phyloP scores from a whole-genome alignment of 176 grass and related monocot genomes.

The Echinochloa phyllopogon region DNA sequence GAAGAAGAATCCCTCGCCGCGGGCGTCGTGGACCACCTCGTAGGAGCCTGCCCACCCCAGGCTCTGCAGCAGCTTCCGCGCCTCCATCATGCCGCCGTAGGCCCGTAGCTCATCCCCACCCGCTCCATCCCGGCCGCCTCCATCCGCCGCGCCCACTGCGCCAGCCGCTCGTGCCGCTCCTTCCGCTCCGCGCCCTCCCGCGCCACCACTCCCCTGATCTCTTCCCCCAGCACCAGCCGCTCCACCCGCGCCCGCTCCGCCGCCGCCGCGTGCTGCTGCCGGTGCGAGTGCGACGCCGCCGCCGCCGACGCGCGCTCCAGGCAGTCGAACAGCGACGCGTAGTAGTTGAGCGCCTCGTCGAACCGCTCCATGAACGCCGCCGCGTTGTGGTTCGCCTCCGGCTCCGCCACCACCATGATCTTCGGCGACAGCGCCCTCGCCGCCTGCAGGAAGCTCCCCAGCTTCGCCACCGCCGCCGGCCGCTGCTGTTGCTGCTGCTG shows the following conservation, averaged over 20 bases:
- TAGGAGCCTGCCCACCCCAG: slow-evolving; percentile 50
- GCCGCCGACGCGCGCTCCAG: slow-evolving; percentile 23
- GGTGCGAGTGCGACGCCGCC: neutral
- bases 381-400: slow-evolving; percentile 39
- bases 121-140: slow-evolving; percentile 47
- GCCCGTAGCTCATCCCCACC: slow-evolving; percentile 18
- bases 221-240: slow-evolving; percentile 1
- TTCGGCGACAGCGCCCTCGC: slow-evolving; percentile 32
- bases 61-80: slow-evolving; percentile 57
- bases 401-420: slow-evolving; percentile 39
- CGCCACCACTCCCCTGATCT: slow-evolving; percentile 33
- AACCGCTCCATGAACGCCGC: slow-evolving; percentile 44
- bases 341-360: slow-evolving; percentile 57
- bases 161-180: slow-evolving; percentile 53
- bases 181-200: slow-evolving; percentile 48
- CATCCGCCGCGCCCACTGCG: slow-evolving; percentile 46
- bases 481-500: neutral
- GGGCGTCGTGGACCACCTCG: slow-evolving; percentile 51
- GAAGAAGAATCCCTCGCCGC: slow-evolving; percentile 52
- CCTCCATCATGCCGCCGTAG: slow-evolving; percentile 55
- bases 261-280: neutral
- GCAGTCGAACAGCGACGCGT: slow-evolving; percentile 53
- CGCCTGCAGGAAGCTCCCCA: slow-evolving; percentile 35
- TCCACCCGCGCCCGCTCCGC: neutral
- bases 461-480: neutral